Evolutionary conservation across 306 rosid genomes (phyloP).

Genomic region (Prosopis cineraria): DNA sequence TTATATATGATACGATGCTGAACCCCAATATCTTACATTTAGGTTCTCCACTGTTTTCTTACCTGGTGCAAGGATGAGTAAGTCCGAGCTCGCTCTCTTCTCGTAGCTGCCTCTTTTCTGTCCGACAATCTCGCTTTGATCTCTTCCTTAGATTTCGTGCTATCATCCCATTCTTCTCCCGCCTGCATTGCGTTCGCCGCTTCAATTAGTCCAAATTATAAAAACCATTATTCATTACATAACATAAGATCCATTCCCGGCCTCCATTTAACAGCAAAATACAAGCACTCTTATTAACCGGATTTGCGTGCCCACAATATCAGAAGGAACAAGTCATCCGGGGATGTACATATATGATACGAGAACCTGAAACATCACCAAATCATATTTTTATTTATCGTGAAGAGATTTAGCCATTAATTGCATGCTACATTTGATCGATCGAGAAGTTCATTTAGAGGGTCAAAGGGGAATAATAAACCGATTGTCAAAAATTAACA

Average conservation of each 20-base stretch:
- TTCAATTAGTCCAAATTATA: not conserved
- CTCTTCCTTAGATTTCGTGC: constrained; percentile 44
- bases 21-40: too few relatives aligned
- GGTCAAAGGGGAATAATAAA: not conserved
- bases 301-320: not conserved
- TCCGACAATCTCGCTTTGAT: not conserved
- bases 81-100: constrained; percentile 34
- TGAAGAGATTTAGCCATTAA: not conserved
- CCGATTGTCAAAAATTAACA: not conserved
- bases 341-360: not conserved
- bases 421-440: not conserved
- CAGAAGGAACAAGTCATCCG: not conserved
- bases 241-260: not conserved
- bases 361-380: not conserved
- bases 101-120: not conserved
- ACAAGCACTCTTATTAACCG: not conserved
- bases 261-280: not conserved
- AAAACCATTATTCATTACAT: not conserved
- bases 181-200: constrained; percentile 27
- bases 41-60: too few relatives aligned
- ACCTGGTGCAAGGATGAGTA: constrained; percentile 75
- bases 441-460: not conserved
- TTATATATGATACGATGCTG: too few relatives aligned
- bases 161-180: constrained; percentile 57
- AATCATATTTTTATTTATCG: not conserved